Evolutionary conservation across 1,139 yeast species (phyloP), one percentile per base, ranked within the genome.

Genomic region (Saccharomyces pastorianus): DNA sequence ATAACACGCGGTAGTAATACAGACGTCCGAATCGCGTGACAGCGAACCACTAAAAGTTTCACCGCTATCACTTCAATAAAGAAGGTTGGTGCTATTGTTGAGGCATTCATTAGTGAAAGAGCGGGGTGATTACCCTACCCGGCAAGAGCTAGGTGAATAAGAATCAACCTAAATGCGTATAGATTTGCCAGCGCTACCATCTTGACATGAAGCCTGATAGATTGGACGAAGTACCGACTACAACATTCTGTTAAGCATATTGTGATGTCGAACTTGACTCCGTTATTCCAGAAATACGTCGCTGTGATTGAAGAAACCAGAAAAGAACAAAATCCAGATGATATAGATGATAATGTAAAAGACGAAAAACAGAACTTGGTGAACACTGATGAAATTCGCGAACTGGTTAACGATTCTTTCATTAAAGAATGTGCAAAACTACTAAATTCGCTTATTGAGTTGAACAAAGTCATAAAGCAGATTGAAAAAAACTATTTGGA

Each of bases 231-330:
- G 6, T 8, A 38, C n/a, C 23, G 8, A 11, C 25, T 1, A 17
- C 9, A 6, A 38, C 23, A 20, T 4, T 20, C 23, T 20, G 25
- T 6, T 17, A 58, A 48, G 53, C 58, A 48, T 55, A 48, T 29
- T 47, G 52, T 46, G 6, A 81, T 81, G 86, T 67, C 80, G 1
- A 82, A 82, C 59, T 64, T 79, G 38, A 82, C 86, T 1, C 79
- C 78, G 1, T 63, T 76, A 23, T 83, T 83, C 64, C 65, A 68
- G 42, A 78, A 76, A 58, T 77, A 82, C 58, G 80, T 80, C 4
- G 61, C 66, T 4, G 76, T 81, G 34, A 75, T 79, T 2, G 72
- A 65, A 47, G 68, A 64, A 44, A 59, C 63, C 49, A 55, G 8
- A n/a, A 47, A 50, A 20, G 48, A 41, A 11, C 54, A 58, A 20